Evolutionary conservation across 768 basidiomycete genomes (phyloP).

Genomic region (Lactarius trivialis): DNA sequence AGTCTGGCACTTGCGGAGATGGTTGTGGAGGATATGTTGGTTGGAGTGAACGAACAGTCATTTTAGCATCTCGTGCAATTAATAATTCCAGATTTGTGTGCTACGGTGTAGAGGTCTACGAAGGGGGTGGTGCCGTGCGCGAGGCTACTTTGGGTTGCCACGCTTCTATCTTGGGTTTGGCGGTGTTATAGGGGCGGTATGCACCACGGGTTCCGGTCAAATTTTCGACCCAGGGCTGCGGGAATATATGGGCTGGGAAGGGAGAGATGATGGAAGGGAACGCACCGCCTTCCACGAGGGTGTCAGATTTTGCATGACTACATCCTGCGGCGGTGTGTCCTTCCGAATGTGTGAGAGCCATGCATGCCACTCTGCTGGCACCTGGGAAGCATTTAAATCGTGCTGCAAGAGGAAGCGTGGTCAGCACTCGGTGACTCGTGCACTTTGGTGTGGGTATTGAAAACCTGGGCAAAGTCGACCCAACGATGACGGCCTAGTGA

Average conservation of each 20-base stretch:
- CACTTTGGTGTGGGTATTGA: neutral
- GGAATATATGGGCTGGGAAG: neutral
- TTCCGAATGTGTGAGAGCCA: constrained; percentile 90
- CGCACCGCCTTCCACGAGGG: constrained; percentile 84
- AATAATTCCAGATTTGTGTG: neutral
- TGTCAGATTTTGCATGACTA: constrained; percentile 56
- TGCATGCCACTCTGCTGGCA: constrained; percentile 95
- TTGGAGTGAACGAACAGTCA: constrained; percentile 11
- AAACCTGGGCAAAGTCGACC: constrained; percentile 88
- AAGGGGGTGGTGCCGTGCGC: constrained; percentile 34
- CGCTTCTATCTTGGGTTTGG: constrained; percentile 66
- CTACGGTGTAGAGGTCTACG: constrained; percentile 13
- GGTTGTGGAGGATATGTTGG: constrained; percentile 59
- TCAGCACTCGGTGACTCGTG: neutral
- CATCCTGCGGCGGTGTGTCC: constrained; percentile 71
- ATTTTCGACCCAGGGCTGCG: constrained; percentile 78
- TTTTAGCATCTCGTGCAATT: constrained; percentile 9
- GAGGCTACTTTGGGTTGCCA: constrained; percentile 73
- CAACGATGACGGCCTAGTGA: constrained; percentile 84
- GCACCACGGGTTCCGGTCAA: constrained; percentile 91
- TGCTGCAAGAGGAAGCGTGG: constrained; percentile 40
- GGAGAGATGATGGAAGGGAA: constrained; percentile 14
- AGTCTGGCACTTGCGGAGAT: constrained; percentile 81
- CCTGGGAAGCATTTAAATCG: constrained; percentile 86
- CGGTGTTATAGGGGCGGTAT: constrained; percentile 85